A percentile compares a stretch with the other conserved stretches of the same genome.
Conservation (phyloP, 805 yeast species). For the Schwanniomyces sp. region DNA sequence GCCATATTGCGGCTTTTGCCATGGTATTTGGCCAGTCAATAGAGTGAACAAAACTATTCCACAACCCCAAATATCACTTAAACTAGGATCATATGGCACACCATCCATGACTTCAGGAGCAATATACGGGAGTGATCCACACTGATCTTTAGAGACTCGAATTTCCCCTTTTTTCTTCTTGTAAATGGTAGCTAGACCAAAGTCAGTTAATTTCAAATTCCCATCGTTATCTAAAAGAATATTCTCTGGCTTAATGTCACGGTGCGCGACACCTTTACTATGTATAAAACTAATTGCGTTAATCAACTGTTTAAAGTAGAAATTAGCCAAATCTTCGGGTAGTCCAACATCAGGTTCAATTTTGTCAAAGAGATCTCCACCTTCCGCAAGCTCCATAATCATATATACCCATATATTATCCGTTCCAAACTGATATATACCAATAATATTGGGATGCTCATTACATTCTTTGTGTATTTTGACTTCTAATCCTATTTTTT, state of each 20-base stretch:
- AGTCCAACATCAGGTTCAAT: slow-evolving; percentile 67
- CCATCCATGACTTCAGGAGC: slow-evolving; percentile 94
- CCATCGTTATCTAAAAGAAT: slow-evolving; percentile 68
- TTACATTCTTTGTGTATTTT: slow-evolving; percentile 57
- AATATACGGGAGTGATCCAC: slow-evolving; percentile 98
- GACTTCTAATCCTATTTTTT: slow-evolving; percentile 4
- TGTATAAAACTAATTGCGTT: slow-evolving; percentile 68
- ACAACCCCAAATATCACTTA: slow-evolving; percentile 98
- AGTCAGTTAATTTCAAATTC: slow-evolving; percentile 93
- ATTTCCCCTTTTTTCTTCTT: slow-evolving; percentile 72
- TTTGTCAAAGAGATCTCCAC: slow-evolving; percentile 70
- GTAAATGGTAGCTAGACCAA: slow-evolving; percentile 93
- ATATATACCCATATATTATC: slow-evolving; percentile 65
- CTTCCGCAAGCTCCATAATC: slow-evolving; percentile 66
- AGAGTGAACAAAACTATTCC: slow-evolving; percentile 94
- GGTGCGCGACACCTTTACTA: slow-evolving; percentile 73
- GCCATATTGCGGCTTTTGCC: slow-evolving; percentile 55
- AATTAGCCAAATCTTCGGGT: slow-evolving; percentile 67
- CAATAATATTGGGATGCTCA: slow-evolving; percentile 61
- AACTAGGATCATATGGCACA: slow-evolving; percentile 92
- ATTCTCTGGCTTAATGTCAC: slow-evolving; percentile 83
- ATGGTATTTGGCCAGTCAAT: slow-evolving; percentile 96
- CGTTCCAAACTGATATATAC: slow-evolving; percentile 59
- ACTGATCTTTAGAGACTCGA: slow-evolving; percentile 64
- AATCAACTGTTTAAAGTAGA: slow-evolving; percentile 58